These are phyloP conservation scores for Tilletia indica DNA, from an alignment of 1,284 basidiomycete species.

Conservation along the genomic window DNA sequence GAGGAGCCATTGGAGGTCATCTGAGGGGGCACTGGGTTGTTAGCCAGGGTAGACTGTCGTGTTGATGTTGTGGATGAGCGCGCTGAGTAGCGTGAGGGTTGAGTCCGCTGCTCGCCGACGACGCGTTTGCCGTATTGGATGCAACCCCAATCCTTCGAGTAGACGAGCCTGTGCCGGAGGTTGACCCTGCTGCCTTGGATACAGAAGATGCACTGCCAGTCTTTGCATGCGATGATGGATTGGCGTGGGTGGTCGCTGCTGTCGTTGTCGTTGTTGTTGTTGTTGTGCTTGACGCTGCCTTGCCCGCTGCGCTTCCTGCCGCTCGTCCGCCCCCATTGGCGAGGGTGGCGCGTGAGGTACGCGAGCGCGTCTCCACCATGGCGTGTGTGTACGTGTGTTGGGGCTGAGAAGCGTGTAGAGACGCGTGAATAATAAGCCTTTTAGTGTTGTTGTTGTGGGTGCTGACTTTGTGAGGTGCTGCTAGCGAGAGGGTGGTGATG, in stretches of 20 bases:
- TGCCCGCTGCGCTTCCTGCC: neutral
- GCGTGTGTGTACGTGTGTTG: neutral
- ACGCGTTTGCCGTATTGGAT: neutral
- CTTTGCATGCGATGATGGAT: neutral
- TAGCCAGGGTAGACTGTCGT: conserved; percentile 1
- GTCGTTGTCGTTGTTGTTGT: neutral
- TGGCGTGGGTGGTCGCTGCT: neutral
- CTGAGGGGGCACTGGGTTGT: conserved; percentile 6
- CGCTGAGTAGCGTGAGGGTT: neutral
- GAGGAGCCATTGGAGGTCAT: neutral
- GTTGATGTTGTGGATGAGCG: conserved; percentile 9
- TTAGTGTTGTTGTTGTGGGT: too few relatives aligned
- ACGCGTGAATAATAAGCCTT: too few relatives aligned
- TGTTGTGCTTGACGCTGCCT: too few relatives aligned
- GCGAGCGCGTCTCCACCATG: conserved; percentile 17
- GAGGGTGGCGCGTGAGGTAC: neutral
- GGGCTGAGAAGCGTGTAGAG: too few relatives aligned
- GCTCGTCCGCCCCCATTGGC: neutral
- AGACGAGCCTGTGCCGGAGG: too few relatives aligned
- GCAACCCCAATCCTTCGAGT: too few relatives aligned
- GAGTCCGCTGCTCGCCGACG: neutral
- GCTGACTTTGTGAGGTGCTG: too few relatives aligned
- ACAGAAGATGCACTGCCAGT: neutral
- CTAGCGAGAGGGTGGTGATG: too few relatives aligned
- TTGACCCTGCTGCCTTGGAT: too few relatives aligned